Percentiles rank a stretch among this genome's conserved stretches.
Evolutionary conservation across 2,329 filamentous ascomycete genomes (phyloP).

Genomic region (Penicillium expansum): DNA sequence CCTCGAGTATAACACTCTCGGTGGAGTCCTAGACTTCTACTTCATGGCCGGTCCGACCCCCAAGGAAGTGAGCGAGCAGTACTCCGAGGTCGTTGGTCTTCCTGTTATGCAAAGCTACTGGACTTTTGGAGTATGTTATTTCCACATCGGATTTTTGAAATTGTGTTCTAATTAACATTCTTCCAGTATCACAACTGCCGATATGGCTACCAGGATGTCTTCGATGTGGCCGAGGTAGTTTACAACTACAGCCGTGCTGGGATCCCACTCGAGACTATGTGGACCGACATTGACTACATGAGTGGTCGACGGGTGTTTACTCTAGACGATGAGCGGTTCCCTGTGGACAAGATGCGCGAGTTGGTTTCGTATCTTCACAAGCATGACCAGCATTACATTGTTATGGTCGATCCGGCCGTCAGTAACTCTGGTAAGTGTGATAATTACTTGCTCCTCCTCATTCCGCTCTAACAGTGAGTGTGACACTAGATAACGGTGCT

Average conservation of each 20-base stretch:
- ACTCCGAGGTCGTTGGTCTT: conserved; percentile 55
- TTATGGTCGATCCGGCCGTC: conserved; percentile 69
- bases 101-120: conserved; percentile 65
- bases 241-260: conserved; percentile 43
- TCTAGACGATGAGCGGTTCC: conserved; percentile 39
- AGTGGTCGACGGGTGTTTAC: conserved; percentile 39
- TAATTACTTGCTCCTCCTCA: neutral
- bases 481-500: conserved; percentile 46
- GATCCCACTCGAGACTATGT: conserved; percentile 47
- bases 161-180: neutral
- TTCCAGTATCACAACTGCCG: conserved; percentile 57
- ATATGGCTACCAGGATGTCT: conserved; percentile 59
- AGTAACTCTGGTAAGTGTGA: conserved; percentile 32
- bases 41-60: conserved; percentile 61
- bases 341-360: conserved; percentile 55
- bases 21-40: conserved; percentile 72
- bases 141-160: neutral
- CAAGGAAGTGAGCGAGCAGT: conserved; percentile 58
- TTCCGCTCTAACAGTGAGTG: neutral
- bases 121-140: conserved; percentile 53
- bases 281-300: conserved; percentile 49
- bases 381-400: conserved; percentile 66
- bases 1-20: conserved; percentile 75
- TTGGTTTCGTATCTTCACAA: conserved; percentile 65
- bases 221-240: conserved; percentile 45